Conservation (phyloP, 768 basidiomycete species). For the Pleurotus salmoneostramineus region DNA sequence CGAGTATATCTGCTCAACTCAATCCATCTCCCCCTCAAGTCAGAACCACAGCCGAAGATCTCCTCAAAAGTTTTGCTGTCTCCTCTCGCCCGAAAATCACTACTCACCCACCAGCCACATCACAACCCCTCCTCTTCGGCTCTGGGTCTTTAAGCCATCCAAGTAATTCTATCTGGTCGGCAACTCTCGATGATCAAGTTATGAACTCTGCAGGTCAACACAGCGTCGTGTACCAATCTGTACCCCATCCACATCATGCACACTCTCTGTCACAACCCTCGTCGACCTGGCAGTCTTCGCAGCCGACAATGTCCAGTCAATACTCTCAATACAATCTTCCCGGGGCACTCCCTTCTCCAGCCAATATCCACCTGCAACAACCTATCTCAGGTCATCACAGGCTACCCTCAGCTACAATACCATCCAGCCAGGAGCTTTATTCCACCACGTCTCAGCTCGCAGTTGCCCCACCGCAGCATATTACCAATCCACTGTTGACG, state of each 20-base stretch:
- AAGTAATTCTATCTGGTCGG: constrained; percentile 64
- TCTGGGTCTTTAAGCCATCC: constrained; percentile 40
- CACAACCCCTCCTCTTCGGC: constrained; percentile 49
- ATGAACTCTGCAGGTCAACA: constrained; percentile 24
- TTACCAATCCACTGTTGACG: constrained; percentile 19
- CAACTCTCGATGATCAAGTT: constrained; percentile 45
- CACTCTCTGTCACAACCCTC: constrained; percentile 25
- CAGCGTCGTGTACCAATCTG: constrained; percentile 24
- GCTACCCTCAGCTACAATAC: constrained; percentile 22
- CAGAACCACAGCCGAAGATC: constrained; percentile 62
- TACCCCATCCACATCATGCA: constrained; percentile 21
- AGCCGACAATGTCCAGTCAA: constrained; percentile 19
- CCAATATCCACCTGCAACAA: constrained; percentile 15
- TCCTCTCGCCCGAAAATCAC: constrained; percentile 20
- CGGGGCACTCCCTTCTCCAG: constrained; percentile 14
- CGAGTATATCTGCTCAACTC: constrained; percentile 14
- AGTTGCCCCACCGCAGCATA: constrained; percentile 19
- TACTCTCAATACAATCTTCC: constrained; percentile 24
- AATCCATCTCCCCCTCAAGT: constrained; percentile 19
- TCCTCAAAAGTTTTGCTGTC: constrained; percentile 53
- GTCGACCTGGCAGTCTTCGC: constrained; percentile 32
- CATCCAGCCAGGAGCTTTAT: constrained; percentile 19
- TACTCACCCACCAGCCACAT: constrained; percentile 22
- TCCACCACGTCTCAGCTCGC: constrained; percentile 19
- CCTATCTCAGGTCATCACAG: constrained; percentile 20